Percentiles rank a stretch among this genome's conserved stretches.
These are phyloP conservation scores for Podaxis sp. DNA, from an alignment of 768 basidiomycete genomes.

Conservation along the genomic window DNA sequence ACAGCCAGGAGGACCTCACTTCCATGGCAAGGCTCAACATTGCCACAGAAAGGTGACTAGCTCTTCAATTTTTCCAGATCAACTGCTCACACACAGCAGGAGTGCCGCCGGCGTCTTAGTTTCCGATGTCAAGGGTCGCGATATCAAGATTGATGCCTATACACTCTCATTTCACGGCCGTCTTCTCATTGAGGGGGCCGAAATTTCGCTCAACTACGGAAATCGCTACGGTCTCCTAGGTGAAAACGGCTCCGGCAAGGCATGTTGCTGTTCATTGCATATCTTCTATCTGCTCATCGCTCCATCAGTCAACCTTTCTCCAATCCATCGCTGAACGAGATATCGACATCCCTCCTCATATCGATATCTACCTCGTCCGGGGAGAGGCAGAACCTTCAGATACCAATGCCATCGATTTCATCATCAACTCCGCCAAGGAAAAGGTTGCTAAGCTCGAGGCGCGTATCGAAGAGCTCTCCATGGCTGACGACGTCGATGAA, in stretches of 20 bases:
- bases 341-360: constrained; percentile 89
- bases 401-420: constrained; percentile 95
- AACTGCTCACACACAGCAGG: constrained; percentile 34
- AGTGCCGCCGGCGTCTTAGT: constrained; percentile 89
- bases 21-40: constrained; percentile 78
- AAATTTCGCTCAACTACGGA: constrained; percentile 82
- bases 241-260: constrained; percentile 99
- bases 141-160: constrained; percentile 96
- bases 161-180: constrained; percentile 98
- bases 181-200: constrained; percentile 61
- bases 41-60: constrained; percentile 79
- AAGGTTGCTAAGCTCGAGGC: constrained; percentile 94
- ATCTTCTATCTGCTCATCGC: background rate
- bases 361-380: constrained; percentile 96
- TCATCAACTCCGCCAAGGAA: constrained; percentile 84
- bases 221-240: constrained; percentile 94
- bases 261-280: constrained; percentile 25
- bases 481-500: constrained; percentile 89
- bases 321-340: constrained; percentile 95
- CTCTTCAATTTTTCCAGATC: background rate
- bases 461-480: constrained; percentile 87
- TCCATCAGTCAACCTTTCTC: constrained; percentile 82
- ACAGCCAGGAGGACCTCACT: constrained; percentile 75
- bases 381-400: constrained; percentile 96
- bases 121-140: constrained; percentile 87